Conservation (phyloP, 257 asterid species). For the Solanum peruvianum region DNA sequence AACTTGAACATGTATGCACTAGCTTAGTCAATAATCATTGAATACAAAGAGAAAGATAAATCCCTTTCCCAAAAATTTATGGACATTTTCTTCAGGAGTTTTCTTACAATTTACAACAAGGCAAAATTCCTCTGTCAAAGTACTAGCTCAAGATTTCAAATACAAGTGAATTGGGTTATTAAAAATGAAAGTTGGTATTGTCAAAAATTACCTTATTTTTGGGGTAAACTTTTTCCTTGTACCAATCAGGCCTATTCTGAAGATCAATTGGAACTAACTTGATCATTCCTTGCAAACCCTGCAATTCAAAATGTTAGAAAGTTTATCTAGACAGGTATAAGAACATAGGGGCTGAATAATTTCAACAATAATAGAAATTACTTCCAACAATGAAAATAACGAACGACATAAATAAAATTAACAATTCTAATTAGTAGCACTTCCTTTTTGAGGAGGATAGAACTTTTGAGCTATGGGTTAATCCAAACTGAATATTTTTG, state of each 20-base stretch:
- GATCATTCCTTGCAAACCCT: slow-evolving; percentile 21
- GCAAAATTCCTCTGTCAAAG: too few relatives aligned
- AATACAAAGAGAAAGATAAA: too few relatives aligned
- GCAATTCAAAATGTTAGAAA: not conserved
- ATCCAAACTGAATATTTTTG: not conserved
- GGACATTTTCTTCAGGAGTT: too few relatives aligned
- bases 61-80: too few relatives aligned
- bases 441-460: not conserved
- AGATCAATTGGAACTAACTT: too few relatives aligned
- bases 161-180: too few relatives aligned
- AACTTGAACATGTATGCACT: too few relatives aligned
- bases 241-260: slow-evolving; percentile 39
- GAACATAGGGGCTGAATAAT: not conserved
- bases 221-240: slow-evolving; percentile 43
- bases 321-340: not conserved
- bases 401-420: not conserved
- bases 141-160: too few relatives aligned
- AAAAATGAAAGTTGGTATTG: too few relatives aligned
- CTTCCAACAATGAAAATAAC: not conserved
- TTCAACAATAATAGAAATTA: not conserved
- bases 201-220: slow-evolving; percentile 10
- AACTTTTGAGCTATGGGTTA: not conserved
- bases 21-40: too few relatives aligned
- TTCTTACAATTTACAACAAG: too few relatives aligned
- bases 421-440: not conserved